Base-by-base conservation (phyloP, 1,139 yeast genomes). In the Magnusiomyces tetraspermus region DNA sequence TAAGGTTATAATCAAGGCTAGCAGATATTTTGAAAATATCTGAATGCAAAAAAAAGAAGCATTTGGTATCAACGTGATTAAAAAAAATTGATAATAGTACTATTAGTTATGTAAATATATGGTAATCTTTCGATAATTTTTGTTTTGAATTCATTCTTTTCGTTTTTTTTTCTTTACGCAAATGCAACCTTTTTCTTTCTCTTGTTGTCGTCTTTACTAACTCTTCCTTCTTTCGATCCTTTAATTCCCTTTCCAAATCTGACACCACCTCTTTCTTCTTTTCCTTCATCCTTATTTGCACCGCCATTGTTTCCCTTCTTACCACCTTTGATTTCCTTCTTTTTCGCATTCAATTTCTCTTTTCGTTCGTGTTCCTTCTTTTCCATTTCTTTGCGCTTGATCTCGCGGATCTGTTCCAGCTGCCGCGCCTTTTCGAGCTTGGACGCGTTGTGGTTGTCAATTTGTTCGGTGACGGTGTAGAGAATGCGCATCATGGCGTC, bases 371-470 rank as follows among this genome's bases (percentile, higher is more conserved):
- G 77, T 62, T 90, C 97, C 66, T 83, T 85, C 66, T 84, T 74
- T 66, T 90, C 97, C 59, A 90, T 80, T 67, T 92, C 97, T 68
- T 82, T 77, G 64, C 87, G 80, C 73, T 85, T 87, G 60, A 88
- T 74, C 51, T 87, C 96, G 64, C 98, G 77, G 58, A 92, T 79
- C 63, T 86, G 95, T 67, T 92, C 97, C 51, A 92, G 74, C 67
- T 95, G 83, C 63, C 88, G 79, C 1, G 95, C 83, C 66, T 86
- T 86, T 66, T 92, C 98, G 56, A 92, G 74, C 68, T 89, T 90
- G 60, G 95, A 85, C 63, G 94, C 96, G 62, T 85, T 83, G n/a
- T 80, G 79, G 50, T 80, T 77, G 61, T 90, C 97, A 60, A 83
- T 77, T 57, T 83, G 80, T 64, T 89, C 95, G 61, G 89, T 88